phyloP scores from a whole-genome alignment of 2,329 filamentous ascomycete species.

The Magnaporthiopsis rhizophila region DNA sequence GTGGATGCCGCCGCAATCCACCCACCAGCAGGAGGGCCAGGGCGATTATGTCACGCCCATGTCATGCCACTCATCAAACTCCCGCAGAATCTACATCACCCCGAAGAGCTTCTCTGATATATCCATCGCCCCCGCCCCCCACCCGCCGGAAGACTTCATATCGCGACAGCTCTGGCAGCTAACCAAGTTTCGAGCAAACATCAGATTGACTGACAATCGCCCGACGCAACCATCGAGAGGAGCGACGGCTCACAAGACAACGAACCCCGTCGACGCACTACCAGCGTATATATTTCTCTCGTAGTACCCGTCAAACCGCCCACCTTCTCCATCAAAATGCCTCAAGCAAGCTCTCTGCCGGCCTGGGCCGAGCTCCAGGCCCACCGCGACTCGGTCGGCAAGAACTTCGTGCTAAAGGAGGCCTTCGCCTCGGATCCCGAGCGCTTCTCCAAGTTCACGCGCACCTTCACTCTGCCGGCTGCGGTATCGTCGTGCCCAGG shows the following conservation, averaged over 20 bases:
- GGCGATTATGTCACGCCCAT: background rate
- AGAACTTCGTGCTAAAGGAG: slow-evolving; percentile 86
- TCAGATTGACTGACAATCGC: background rate
- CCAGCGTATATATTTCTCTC: background rate
- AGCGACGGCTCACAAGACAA: background rate
- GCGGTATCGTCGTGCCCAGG: slow-evolving; percentile 47
- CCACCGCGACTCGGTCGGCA: slow-evolving; percentile 79
- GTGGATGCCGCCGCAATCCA: background rate
- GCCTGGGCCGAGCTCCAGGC: slow-evolving; percentile 87
- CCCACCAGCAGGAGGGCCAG: background rate
- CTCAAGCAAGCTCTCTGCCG: slow-evolving; percentile 76
- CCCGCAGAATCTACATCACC: background rate
- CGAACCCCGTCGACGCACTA: background rate
- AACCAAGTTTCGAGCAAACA: background rate
- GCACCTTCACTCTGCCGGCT: slow-evolving; percentile 75
- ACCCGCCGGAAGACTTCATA: background rate
- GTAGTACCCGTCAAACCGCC: background rate
- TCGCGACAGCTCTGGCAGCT: background rate
- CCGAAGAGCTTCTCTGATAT: background rate
- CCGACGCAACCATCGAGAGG: background rate
- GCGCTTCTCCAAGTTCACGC: slow-evolving; percentile 86
- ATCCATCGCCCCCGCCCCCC: background rate
- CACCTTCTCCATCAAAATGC: slow-evolving; percentile 40
- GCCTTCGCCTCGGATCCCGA: slow-evolving; percentile 82
- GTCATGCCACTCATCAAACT: background rate